Percentiles rank a stretch among this genome's conserved stretches.
phyloP scores from a whole-genome alignment of 2,329 filamentous ascomycete species.

The Colletotrichum euphorbiae region DNA sequence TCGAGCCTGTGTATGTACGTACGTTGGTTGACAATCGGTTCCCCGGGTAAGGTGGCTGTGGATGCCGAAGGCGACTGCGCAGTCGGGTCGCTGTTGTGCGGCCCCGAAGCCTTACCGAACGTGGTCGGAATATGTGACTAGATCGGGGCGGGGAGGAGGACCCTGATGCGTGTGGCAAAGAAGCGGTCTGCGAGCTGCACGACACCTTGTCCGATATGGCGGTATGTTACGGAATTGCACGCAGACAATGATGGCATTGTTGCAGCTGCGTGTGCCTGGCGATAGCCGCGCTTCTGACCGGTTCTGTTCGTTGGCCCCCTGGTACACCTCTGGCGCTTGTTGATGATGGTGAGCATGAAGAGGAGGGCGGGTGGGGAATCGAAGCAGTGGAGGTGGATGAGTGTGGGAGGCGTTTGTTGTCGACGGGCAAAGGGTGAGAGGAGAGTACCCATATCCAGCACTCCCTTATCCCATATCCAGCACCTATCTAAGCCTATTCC shows the following conservation, averaged over 20 bases:
- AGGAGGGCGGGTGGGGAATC: not conserved
- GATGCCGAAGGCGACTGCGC: not conserved
- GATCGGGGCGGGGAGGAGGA: not conserved
- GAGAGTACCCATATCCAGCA: too few relatives aligned
- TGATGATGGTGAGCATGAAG: slow-evolving; percentile 1
- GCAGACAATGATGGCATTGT: slow-evolving; percentile 21
- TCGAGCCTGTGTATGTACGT: not conserved
- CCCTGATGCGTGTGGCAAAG: slow-evolving; percentile 16
- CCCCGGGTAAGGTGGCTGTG: slow-evolving; percentile 8
- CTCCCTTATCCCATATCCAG: too few relatives aligned
- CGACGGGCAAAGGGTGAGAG: too few relatives aligned
- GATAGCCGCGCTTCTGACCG: slow-evolving; percentile 8
- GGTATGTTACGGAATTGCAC: slow-evolving; percentile 2
- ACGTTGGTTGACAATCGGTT: not conserved
- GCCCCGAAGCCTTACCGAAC: not conserved
- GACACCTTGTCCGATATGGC: too few relatives aligned
- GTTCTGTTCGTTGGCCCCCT: slow-evolving; percentile 6
- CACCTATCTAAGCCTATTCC: too few relatives aligned
- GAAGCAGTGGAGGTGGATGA: not conserved
- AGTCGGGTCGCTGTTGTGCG: too few relatives aligned
- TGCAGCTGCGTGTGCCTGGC: slow-evolving; percentile 3
- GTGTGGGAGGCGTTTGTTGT: not conserved
- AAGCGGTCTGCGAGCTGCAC: slow-evolving; percentile 30
- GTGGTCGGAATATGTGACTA: not conserved
- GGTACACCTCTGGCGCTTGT: not conserved